Evolutionary conservation across 495 filamentous ascomycete species (phyloP).

Genomic region (Trichoderma orchidacearum): DNA sequence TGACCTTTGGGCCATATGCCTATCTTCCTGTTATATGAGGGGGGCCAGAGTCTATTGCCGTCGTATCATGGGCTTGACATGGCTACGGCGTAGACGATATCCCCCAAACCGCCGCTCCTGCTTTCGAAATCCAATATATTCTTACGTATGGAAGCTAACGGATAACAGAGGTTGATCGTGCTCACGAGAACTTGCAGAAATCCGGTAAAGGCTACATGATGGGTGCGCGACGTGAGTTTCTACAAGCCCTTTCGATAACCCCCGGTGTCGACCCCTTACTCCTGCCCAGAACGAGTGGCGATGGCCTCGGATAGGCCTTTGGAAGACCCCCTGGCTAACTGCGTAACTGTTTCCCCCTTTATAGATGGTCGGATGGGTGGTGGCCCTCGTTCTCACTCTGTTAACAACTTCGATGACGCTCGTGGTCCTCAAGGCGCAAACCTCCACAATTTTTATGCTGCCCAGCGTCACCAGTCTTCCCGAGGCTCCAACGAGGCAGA

Average conservation of each 20-base stretch:
- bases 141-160: background rate
- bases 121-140: too few relatives aligned
- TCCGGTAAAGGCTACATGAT: constrained; percentile 80
- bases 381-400: constrained; percentile 61
- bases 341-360: constrained; percentile 1
- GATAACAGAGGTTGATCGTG: constrained; percentile 77
- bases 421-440: constrained; percentile 67
- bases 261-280: constrained; percentile 41
- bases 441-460: constrained; percentile 85
- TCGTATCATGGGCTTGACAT: too few relatives aligned
- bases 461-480: constrained; percentile 76
- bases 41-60: too few relatives aligned
- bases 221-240: constrained; percentile 68
- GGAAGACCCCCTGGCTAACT: background rate
- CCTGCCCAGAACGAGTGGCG: constrained; percentile 37
- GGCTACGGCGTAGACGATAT: too few relatives aligned
- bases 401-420: constrained; percentile 59
- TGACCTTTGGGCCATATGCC: too few relatives aligned
- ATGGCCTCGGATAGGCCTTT: constrained; percentile 5
- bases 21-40: too few relatives aligned
- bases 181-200: constrained; percentile 88
- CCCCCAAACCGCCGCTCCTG: too few relatives aligned
- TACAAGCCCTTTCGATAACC: constrained; percentile 47
- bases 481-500: constrained; percentile 86
- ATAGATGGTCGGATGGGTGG: constrained; percentile 29